These are phyloP conservation scores for Grifola frondosa DNA, from an alignment of 1,284 basidiomycete genomes.

Conservation along the genomic window DNA sequence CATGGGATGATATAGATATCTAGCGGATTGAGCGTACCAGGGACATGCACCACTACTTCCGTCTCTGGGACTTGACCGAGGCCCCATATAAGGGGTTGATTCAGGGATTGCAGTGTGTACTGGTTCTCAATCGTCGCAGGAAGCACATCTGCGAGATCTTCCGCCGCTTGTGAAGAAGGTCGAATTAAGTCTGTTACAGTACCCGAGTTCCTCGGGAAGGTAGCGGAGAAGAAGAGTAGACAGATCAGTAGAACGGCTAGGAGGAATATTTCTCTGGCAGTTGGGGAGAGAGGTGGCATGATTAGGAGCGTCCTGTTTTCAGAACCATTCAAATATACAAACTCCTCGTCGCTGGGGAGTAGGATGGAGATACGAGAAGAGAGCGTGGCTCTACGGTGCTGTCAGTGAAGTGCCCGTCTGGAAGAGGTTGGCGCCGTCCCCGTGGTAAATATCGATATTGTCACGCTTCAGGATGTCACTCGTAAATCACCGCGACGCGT, in stretches of 20 bases:
- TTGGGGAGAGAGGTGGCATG: constrained; percentile 34
- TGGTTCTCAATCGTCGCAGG: constrained; percentile 27
- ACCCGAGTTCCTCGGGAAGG: constrained; percentile 15
- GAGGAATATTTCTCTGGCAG: constrained; percentile 48
- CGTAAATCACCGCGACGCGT: no score
- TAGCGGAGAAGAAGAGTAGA: constrained; percentile 42
- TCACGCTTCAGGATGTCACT: no score
- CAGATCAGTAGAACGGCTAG: constrained; percentile 46
- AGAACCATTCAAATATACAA: no score
- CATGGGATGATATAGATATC: constrained; percentile 7
- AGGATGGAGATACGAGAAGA: no score
- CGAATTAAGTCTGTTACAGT: constrained; percentile 21
- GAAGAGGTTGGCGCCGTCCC: no score
- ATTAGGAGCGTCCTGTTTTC: no score
- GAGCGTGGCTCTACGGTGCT: no score
- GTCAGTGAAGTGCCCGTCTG: no score
- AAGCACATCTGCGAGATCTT: constrained; percentile 15
- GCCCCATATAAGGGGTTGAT: constrained; percentile 31
- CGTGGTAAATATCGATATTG: no score
- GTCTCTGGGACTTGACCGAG: constrained; percentile 52
- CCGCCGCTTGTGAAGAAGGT: constrained; percentile 15
- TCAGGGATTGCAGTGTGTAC: constrained; percentile 28
- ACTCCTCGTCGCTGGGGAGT: no score
- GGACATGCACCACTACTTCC: constrained; percentile 58
- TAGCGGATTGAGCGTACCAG: no score